A percentile compares a stretch with the other conserved stretches of the same genome.
Evolutionary conservation across 192 early-diverging fungal genomes (phyloP).

Genomic region (Geranomyces variabilis): DNA sequence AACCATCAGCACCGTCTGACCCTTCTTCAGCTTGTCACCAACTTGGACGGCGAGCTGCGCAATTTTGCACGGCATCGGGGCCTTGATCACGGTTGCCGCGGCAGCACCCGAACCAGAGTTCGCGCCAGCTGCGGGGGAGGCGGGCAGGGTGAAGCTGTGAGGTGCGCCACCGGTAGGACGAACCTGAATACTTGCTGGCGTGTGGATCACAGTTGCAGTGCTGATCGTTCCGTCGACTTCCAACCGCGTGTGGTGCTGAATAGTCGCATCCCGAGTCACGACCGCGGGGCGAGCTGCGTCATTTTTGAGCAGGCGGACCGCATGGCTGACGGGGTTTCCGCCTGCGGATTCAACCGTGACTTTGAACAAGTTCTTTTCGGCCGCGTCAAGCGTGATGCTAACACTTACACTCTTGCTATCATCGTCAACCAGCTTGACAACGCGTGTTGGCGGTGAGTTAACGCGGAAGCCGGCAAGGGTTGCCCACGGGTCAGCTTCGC

Average conservation of each 20-base stretch:
- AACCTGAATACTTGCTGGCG: constrained; percentile 7
- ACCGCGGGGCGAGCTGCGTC: constrained; percentile 1
- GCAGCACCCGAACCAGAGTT: neutral
- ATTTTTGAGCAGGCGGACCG: neutral
- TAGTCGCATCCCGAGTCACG: neutral
- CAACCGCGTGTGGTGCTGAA: neutral
- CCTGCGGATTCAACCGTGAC: constrained; percentile 7
- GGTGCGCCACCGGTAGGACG: constrained; percentile 72
- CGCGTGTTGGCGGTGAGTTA: constrained; percentile 39
- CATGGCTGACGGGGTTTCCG: no score
- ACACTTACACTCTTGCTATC: constrained; percentile 17
- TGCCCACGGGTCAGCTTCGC: constrained; percentile 52
- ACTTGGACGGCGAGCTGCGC: constrained; percentile 70
- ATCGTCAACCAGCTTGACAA: constrained; percentile 30
- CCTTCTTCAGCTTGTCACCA: constrained; percentile 81
- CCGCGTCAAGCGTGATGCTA: constrained; percentile 12
- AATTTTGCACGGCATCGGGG: constrained; percentile 98
- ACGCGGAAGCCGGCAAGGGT: constrained; percentile 45
- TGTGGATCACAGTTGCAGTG: constrained; percentile 8
- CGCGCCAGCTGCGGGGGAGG: constrained; percentile 63
- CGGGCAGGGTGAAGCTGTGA: constrained; percentile 72
- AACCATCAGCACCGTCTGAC: constrained; percentile 77
- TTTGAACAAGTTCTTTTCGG: neutral
- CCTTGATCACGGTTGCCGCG: constrained; percentile 67
- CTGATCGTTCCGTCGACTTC: neutral